phyloP scores from a whole-genome alignment of 1,284 basidiomycete genomes.

The Heterobasidion occidentale region DNA sequence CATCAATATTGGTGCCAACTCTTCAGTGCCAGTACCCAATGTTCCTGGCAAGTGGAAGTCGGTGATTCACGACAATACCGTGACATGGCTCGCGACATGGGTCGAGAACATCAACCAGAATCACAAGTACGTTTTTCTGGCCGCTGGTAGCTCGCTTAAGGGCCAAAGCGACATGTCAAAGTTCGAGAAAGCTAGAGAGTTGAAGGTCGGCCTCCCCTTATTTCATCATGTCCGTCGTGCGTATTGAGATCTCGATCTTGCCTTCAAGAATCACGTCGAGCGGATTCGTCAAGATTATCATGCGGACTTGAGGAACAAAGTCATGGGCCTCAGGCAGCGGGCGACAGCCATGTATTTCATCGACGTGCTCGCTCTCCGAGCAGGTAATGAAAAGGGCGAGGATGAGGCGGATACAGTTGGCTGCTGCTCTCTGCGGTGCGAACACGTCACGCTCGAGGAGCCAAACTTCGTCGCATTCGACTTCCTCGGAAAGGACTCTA shows the following conservation, averaged over 20 bases:
- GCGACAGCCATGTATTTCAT: constrained; percentile 98
- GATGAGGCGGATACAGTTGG: constrained; percentile 97
- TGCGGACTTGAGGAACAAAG: constrained; percentile 77
- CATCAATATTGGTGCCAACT: constrained; percentile 81
- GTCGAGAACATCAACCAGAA: constrained; percentile 91
- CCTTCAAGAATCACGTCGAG: constrained; percentile 75
- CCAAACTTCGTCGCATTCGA: constrained; percentile 88
- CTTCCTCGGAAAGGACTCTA: constrained; percentile 97
- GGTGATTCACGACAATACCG: constrained; percentile 85
- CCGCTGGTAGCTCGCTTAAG: constrained; percentile 90
- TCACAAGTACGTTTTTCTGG: constrained; percentile 94
- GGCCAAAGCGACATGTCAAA: constrained; percentile 95
- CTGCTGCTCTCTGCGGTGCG: constrained; percentile 91
- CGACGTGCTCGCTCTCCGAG: constrained; percentile 89
- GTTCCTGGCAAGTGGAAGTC: constrained; percentile 84
- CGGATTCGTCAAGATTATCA: constrained; percentile 84
- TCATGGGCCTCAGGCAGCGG: constrained; percentile 89
- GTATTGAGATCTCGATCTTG: background rate
- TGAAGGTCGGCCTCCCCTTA: constrained; percentile 54
- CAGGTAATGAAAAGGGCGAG: constrained; percentile 97
- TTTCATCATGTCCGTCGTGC: background rate
- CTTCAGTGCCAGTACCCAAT: constrained; percentile 75
- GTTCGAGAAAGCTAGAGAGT: constrained; percentile 92
- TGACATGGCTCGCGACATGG: constrained; percentile 97
- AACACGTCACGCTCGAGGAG: constrained; percentile 86